Conservation (phyloP, 192 early-diverging fungal genomes). For the Phycomyces blakesleeanus region DNA sequence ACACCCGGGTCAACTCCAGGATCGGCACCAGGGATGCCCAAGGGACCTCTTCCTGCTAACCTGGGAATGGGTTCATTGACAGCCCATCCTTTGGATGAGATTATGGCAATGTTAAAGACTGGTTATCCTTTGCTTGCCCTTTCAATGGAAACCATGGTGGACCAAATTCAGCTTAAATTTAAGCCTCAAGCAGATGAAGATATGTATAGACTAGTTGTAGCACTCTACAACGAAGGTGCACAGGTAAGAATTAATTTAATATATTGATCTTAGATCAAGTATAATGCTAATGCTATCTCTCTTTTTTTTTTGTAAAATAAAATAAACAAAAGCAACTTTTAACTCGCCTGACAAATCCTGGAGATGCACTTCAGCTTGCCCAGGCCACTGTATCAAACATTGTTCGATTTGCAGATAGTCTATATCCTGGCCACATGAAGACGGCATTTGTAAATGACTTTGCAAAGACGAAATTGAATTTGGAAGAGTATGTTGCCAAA, state of each 20-base stretch:
- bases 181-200: conserved; percentile 97
- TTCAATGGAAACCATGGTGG: conserved; percentile 98
- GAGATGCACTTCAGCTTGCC: conserved; percentile 61
- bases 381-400: conserved; percentile 77
- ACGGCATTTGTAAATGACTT: conserved; percentile 90
- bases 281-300: no score
- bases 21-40: not conserved
- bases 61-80: conserved; percentile 4
- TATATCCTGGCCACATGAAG: conserved; percentile 74
- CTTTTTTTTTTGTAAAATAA: no score
- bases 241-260: conserved; percentile 50
- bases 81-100: conserved; percentile 84
- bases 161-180: conserved; percentile 91
- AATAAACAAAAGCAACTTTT: conserved; percentile 66
- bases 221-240: conserved; percentile 85
- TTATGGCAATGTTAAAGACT: conserved; percentile 93
- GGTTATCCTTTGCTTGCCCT: conserved; percentile 89
- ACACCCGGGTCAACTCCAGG: not conserved
- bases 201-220: conserved; percentile 92
- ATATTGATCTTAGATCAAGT: not conserved
- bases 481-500: conserved; percentile 78
- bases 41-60: conserved; percentile 1
- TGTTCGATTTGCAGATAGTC: conserved; percentile 81
- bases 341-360: conserved; percentile 50
- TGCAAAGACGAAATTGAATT: conserved; percentile 80